Evolutionary conservation across 306 rosid genomes (phyloP).

Genomic region (Acacia acuminata): DNA sequence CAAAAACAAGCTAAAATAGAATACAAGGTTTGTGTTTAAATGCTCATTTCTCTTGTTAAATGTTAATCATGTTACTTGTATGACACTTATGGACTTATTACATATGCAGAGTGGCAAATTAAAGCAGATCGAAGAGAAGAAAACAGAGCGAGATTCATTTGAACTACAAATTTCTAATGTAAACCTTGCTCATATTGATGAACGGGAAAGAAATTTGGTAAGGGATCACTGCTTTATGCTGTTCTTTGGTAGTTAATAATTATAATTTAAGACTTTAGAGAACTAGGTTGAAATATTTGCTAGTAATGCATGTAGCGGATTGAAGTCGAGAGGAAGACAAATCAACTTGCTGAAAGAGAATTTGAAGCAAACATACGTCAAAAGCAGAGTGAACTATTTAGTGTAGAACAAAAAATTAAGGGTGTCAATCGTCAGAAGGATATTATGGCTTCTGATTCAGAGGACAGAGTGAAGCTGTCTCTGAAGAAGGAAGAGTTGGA

Average conservation of each 20-base stretch:
- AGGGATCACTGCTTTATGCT: conserved; percentile 39
- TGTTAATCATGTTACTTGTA: conserved; percentile 18
- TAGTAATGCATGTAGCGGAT: conserved; percentile 49
- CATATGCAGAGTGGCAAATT: conserved; percentile 59
- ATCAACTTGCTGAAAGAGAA: conserved; percentile 70
- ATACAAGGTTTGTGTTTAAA: conserved; percentile 59
- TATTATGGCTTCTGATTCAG: conserved; percentile 67
- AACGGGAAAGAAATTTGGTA: conserved; percentile 81
- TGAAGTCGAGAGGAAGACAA: conserved; percentile 72
- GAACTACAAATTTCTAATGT: conserved; percentile 60
- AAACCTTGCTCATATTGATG: conserved; percentile 68
- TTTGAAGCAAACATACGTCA: conserved; percentile 73
- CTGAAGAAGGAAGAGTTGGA: conserved; percentile 59
- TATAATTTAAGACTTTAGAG: conserved; percentile 17
- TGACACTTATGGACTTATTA: conserved; percentile 33
- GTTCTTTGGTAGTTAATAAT: conserved; percentile 25
- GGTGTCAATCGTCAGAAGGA: conserved; percentile 61
- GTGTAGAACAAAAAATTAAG: conserved; percentile 67
- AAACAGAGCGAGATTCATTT: conserved; percentile 52
- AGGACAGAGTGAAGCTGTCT: conserved; percentile 70
- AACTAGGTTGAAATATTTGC: conserved; percentile 3
- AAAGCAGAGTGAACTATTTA: conserved; percentile 55
- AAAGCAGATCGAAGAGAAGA: conserved; percentile 76
- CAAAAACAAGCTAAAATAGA: conserved; percentile 60
- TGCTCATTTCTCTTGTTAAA: conserved; percentile 20